Conservation (phyloP, 805 yeast genomes). For the Saturnispora mendoncae region DNA sequence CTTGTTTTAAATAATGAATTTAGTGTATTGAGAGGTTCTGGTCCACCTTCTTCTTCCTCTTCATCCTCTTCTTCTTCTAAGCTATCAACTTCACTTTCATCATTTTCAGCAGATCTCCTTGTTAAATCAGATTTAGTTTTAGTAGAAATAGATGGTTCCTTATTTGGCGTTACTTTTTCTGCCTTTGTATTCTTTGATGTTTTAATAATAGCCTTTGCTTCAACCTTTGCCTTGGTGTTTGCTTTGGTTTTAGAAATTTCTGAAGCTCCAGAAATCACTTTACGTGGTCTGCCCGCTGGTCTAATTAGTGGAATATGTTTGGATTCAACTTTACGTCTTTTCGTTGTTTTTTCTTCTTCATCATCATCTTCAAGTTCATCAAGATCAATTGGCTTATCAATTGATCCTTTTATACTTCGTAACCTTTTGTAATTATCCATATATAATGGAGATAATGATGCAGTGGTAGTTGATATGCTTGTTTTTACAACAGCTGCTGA, state of each 20-base stretch:
- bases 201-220: background rate
- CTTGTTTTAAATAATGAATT: slow-evolving; percentile 8
- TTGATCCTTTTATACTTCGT: slow-evolving; percentile 3
- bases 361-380: slow-evolving; percentile 13
- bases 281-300: too few relatives aligned
- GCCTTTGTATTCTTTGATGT: background rate
- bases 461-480: background rate
- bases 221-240: background rate
- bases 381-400: slow-evolving; percentile 10
- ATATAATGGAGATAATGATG: background rate
- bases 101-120: background rate
- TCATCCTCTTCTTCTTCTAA: background rate
- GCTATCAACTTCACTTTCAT: background rate
- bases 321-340: background rate
- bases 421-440: slow-evolving; percentile 3
- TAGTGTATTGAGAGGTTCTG: background rate
- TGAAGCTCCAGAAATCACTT: too few relatives aligned
- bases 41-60: background rate
- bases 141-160: too few relatives aligned
- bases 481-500: background rate
- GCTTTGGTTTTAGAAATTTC: too few relatives aligned
- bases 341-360: background rate
- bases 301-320: too few relatives aligned
- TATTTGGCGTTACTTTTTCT: background rate
- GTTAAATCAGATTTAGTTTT: too few relatives aligned